phyloP scores from a whole-genome alignment of 2,329 filamentous ascomycete genomes.

The Trichoderma sp. region DNA sequence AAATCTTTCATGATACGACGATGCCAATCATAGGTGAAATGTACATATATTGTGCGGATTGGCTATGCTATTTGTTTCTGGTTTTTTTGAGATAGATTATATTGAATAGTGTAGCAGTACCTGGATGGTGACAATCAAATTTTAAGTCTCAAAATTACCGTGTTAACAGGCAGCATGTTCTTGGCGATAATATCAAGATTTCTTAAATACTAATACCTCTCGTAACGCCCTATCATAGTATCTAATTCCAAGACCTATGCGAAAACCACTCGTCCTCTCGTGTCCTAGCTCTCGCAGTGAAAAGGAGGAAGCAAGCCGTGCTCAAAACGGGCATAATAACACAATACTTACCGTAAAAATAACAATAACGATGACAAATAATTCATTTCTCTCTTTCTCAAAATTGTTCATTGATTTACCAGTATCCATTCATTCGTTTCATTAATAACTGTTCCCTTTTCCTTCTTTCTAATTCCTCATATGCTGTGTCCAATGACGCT shows the following conservation, averaged over 20 bases:
- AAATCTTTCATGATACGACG: not conserved
- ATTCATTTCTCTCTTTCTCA: not conserved
- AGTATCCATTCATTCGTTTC: not conserved
- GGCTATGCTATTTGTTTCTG: not conserved
- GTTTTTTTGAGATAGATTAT: not conserved
- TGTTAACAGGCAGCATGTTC: not conserved
- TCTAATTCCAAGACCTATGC: slow-evolving; percentile 10
- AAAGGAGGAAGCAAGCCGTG: not conserved
- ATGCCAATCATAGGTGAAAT: not conserved
- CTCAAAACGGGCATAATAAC: not conserved
- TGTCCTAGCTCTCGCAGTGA: not conserved
- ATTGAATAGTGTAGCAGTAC: not conserved
- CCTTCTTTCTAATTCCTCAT: not conserved
- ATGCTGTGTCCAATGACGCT: slow-evolving; percentile 18
- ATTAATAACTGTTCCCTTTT: not conserved
- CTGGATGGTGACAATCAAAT: not conserved
- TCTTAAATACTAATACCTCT: slow-evolving; percentile 4
- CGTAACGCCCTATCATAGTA: not conserved
- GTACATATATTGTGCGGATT: not conserved
- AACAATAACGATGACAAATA: not conserved
- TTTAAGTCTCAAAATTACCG: not conserved
- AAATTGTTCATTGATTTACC: not conserved
- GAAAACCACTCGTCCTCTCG: not conserved
- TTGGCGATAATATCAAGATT: not conserved
- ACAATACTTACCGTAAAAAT: not conserved